Conservation (phyloP, 129 eudicot species). For the Oenanthe sinensis region DNA sequence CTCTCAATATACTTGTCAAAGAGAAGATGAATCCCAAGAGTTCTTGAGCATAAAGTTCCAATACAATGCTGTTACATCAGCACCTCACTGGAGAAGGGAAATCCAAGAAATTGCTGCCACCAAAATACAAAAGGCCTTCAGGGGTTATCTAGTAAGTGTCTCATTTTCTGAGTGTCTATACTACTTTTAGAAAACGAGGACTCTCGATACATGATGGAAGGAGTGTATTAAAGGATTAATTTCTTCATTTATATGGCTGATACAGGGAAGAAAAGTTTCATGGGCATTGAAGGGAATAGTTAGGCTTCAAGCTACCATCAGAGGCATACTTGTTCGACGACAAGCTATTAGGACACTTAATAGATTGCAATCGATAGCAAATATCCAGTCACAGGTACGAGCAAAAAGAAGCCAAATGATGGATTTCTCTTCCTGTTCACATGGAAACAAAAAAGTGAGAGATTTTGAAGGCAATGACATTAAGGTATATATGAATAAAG, state of each 20-base stretch:
- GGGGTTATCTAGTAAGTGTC: conserved; percentile 64
- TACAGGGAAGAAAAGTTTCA: conserved; percentile 47
- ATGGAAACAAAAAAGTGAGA: conserved; percentile 19
- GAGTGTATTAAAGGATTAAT: not conserved
- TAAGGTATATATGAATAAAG: conserved; percentile 28
- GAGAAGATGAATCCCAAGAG: conserved; percentile 21
- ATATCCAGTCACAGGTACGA: conserved; percentile 65
- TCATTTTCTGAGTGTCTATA: not conserved
- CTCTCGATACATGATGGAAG: not conserved
- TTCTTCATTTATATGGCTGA: too few species aligned
- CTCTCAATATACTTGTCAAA: conserved; percentile 11
- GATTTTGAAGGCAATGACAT: conserved; percentile 42
- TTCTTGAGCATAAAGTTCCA: not conserved
- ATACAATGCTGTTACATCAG: conserved; percentile 1
- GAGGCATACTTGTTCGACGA: conserved; percentile 66
- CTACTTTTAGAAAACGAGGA: not conserved
- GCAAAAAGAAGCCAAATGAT: conserved; percentile 57
- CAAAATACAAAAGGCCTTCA: conserved; percentile 67
- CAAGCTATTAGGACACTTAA: conserved; percentile 66
- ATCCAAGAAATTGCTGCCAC: conserved; percentile 46
- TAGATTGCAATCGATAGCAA: conserved; percentile 64
- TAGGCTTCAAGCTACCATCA: conserved; percentile 69
- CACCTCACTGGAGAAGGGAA: conserved; percentile 12
- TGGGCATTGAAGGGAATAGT: conserved; percentile 77
- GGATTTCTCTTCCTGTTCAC: conserved; percentile 18